These are phyloP conservation scores for Stephania yunnanensis DNA, from an alignment of 164 flowering plant genomes.

Conservation along the genomic window DNA sequence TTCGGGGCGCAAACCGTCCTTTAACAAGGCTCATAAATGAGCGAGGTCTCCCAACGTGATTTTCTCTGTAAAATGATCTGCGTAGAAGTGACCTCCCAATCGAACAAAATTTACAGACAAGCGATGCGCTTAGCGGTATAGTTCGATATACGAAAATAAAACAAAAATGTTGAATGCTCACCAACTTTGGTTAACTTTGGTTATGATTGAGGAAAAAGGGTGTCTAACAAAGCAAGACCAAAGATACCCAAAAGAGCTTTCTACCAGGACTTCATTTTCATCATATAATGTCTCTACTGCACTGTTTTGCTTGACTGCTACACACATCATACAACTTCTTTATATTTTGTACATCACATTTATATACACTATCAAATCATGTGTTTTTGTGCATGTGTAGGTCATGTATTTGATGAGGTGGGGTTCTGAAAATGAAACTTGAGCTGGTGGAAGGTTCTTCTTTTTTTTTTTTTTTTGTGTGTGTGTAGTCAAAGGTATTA, in stretches of 20 bases:
- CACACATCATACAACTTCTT: neutral
- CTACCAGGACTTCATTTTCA: neutral
- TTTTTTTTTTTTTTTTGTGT: neutral
- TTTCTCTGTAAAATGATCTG: no score
- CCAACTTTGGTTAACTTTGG: neutral
- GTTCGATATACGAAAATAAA: no score
- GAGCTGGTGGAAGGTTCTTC: constrained; percentile 10
- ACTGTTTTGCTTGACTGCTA: neutral
- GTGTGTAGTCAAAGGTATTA: constrained; percentile 26
- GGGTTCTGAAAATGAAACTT: constrained; percentile 8
- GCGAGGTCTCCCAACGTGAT: no score
- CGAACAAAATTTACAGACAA: no score
- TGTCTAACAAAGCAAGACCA: constrained; percentile 17
- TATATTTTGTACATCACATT: neutral
- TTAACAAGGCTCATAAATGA: no score
- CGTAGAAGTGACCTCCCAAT: no score
- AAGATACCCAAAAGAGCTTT: neutral
- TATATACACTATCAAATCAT: neutral
- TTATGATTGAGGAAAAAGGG: constrained; percentile 17
- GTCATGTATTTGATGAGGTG: constrained; percentile 12
- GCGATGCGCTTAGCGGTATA: no score
- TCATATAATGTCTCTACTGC: neutral
- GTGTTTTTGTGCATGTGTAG: neutral
- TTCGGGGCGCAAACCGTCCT: no score
- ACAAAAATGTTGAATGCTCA: neutral